phyloP scores from a whole-genome alignment of 2,329 filamentous ascomycete species.

The Aspergillus candidus region DNA sequence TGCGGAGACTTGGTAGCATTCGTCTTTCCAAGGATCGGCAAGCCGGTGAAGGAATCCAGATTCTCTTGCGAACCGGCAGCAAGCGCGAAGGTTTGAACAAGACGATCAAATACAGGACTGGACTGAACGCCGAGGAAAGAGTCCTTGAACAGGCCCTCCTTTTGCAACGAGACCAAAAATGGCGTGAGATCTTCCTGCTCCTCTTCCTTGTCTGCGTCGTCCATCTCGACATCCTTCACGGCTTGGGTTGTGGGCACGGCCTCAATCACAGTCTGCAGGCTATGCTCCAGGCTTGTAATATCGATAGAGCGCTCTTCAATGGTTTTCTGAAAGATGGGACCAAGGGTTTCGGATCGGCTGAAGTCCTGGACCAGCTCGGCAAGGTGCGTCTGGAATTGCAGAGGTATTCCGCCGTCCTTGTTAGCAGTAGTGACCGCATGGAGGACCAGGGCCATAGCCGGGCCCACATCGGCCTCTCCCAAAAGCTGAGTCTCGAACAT shows the following conservation, averaged over 20 bases:
- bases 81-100: conserved; percentile 33
- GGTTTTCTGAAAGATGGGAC: conserved; percentile 60
- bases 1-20: conserved; percentile 55
- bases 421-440: conserved; percentile 43
- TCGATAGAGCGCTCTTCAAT: conserved; percentile 64
- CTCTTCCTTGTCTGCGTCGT: conserved; percentile 29
- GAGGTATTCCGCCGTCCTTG: conserved; percentile 28
- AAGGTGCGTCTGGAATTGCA: conserved; percentile 55
- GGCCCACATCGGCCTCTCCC: conserved; percentile 23
- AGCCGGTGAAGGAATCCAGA: conserved; percentile 29
- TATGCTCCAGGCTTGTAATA: conserved; percentile 68
- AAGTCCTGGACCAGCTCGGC: conserved; percentile 62
- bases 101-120: conserved; percentile 32
- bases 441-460: conserved; percentile 30
- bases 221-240: conserved; percentile 48
- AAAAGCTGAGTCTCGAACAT: conserved; percentile 31
- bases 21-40: conserved; percentile 33
- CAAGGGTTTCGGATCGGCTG: conserved; percentile 55
- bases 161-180: conserved; percentile 28
- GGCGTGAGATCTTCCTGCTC: conserved; percentile 27
- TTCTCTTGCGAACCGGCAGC: conserved; percentile 26
- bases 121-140: conserved; percentile 34
- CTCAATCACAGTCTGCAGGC: conserved; percentile 64
- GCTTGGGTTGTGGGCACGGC: conserved; percentile 48
- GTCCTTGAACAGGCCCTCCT: conserved; percentile 21